Conservation (phyloP, 2,329 filamentous ascomycete genomes). For the Tolypocladium capitatum region DNA sequence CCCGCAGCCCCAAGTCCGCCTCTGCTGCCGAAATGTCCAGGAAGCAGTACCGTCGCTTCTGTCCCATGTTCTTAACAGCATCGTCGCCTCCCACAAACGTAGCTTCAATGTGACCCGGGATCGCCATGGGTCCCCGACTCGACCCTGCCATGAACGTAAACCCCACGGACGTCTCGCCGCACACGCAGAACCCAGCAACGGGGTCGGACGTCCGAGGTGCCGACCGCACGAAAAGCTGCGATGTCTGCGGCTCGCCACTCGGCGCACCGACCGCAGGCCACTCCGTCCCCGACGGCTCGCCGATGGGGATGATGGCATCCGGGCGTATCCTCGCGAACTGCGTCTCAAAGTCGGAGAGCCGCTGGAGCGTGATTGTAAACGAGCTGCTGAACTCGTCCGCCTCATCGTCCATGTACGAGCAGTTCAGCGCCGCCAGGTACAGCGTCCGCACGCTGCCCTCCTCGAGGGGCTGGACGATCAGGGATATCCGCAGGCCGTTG, state of each 20-base stretch:
- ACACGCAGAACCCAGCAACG: background rate
- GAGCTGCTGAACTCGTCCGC: background rate
- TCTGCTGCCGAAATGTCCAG: background rate
- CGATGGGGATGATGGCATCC: background rate
- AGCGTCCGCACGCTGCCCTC: background rate
- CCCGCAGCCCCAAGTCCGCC: background rate
- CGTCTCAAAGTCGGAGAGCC: constrained; percentile 4
- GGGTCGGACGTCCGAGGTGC: background rate
- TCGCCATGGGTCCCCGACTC: background rate
- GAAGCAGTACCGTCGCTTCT: background rate
- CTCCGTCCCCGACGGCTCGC: background rate
- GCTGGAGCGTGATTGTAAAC: constrained; percentile 2
- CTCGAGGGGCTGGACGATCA: background rate
- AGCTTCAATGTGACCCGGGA: background rate
- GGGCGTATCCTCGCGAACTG: constrained; percentile 4
- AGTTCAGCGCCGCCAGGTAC: background rate
- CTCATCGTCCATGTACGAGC: constrained; percentile 1
- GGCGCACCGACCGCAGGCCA: background rate
- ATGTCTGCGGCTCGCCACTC: background rate
- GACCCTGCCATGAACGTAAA: background rate
- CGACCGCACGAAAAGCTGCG: background rate
- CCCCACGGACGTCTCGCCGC: background rate
- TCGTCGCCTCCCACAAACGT: background rate
- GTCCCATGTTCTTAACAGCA: background rate
- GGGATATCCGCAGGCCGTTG: constrained; percentile 3